These are phyloP conservation scores for Anthracocystis panici-leucophaei DNA, from an alignment of 1,284 basidiomycete species.

Conservation along the genomic window DNA sequence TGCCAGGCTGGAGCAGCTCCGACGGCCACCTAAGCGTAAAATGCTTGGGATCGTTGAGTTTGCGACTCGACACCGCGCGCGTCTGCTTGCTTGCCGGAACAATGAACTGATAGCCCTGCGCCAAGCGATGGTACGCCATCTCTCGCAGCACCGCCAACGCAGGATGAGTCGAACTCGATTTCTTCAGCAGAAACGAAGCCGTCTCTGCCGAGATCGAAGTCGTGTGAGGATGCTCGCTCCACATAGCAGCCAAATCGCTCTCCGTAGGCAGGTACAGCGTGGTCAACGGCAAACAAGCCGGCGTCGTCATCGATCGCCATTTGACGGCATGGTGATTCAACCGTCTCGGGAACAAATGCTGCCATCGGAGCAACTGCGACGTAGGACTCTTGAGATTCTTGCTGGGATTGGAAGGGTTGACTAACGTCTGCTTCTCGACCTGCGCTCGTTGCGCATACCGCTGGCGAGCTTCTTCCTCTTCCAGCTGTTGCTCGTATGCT, in stretches of 20 bases:
- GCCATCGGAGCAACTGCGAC: constrained; percentile 73
- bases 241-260: constrained; percentile 59
- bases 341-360: constrained; percentile 84
- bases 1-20: constrained; percentile 67
- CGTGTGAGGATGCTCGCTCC: constrained; percentile 68
- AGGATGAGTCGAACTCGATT: constrained; percentile 76
- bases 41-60: constrained; percentile 51
- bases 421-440: constrained; percentile 65
- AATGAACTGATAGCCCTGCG: constrained; percentile 97
- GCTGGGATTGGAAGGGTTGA: constrained; percentile 67
- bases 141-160: constrained; percentile 83
- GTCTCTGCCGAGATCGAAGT: constrained; percentile 64
- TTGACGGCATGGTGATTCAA: constrained; percentile 89
- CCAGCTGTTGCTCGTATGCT: constrained; percentile 57
- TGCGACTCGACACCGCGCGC: constrained; percentile 36
- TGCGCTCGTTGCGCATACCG: constrained; percentile 60
- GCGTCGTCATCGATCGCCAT: constrained; percentile 81
- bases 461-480: constrained; percentile 59
- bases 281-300: constrained; percentile 85
- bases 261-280: constrained; percentile 75
- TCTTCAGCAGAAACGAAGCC: constrained; percentile 66
- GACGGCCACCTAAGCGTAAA: constrained; percentile 61
- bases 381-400: constrained; percentile 44
- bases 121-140: constrained; percentile 90
- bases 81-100: constrained; percentile 51